Conservation (phyloP, 1,284 basidiomycete genomes). For the Moesziomyces sp. region DNA sequence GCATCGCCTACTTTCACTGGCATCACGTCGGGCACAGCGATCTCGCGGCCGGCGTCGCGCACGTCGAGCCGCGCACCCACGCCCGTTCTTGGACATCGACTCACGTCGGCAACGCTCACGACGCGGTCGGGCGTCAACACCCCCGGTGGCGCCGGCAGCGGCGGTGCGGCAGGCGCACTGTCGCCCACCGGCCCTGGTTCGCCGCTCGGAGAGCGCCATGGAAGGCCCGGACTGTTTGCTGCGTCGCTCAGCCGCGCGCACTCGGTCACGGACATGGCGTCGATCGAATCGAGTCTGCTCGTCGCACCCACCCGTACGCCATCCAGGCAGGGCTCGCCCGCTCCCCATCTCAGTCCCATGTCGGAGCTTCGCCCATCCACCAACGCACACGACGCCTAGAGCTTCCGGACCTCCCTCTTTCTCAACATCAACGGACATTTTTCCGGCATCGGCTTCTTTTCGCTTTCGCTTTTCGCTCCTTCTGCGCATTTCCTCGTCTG, state of each 20-base stretch:
- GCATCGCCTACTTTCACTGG: conserved; percentile 40
- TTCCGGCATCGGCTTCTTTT: too few relatives aligned
- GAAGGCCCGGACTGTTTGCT: conserved; percentile 22
- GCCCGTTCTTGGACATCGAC: conserved; percentile 44
- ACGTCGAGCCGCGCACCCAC: conserved; percentile 48
- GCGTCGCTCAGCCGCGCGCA: conserved; percentile 43
- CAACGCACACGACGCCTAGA: conserved; percentile 13
- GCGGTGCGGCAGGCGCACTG: conserved; percentile 8
- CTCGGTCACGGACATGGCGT: conserved; percentile 32
- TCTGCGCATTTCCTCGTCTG: too few relatives aligned
- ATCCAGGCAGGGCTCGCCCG: conserved; percentile 40
- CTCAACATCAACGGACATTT: too few relatives aligned
- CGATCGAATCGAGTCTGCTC: conserved; percentile 26
- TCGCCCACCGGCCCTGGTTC: conserved; percentile 36
- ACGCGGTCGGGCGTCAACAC: conserved; percentile 29
- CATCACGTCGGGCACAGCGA: conserved; percentile 30
- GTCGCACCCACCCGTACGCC: conserved; percentile 27
- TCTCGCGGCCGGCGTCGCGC: conserved; percentile 46
- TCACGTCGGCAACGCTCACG: conserved; percentile 37
- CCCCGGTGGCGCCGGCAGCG: conserved; percentile 17
- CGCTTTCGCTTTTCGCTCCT: too few relatives aligned
- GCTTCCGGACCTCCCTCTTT: neutral
- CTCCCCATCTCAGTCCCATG: conserved; percentile 31
- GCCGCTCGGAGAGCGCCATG: conserved; percentile 33
- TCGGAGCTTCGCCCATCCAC: conserved; percentile 19